Base-by-base conservation (phyloP, 2,329 filamentous ascomycete species). In the Colletotrichum musae region DNA sequence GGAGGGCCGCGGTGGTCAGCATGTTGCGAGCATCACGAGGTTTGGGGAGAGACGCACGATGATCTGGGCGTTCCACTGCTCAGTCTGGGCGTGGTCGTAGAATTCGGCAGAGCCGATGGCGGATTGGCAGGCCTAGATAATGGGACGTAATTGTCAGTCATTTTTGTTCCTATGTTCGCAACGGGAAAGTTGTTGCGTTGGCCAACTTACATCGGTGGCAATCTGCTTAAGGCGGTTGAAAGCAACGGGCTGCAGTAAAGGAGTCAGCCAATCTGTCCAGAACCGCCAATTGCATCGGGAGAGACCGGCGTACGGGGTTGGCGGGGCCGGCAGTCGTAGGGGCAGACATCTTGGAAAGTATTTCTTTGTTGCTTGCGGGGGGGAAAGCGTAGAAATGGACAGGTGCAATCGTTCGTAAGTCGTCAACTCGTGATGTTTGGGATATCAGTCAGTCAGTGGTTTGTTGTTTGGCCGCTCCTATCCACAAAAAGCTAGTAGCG, bases 61-160 rank as follows among this genome's bases (percentile, higher is more conserved):
- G 81, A 99, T 98, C 73, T 87, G 86, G 41, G 92, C 92, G 85
- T 98, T 98, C 95, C 95, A 98, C 75, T 90, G 84, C 78, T 92
- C 90, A 43, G 95, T 97, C 79, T 92, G 92, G 64, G 90, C 83
- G 82, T 98, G 96, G 73, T 97, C 93, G 84, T 99, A 99, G 82
- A 88, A 91, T 71, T 94, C 90, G 70, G 91, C 90, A 72, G 83
- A 87, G 71, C 90, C 89, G 75, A 98, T 89, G 69, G 94, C 92
- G 74, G 87, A 87, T 77, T 93, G 90, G 86, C 95, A 97, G 74
- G 94, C 95, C 94, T 97, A 24, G 32, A 45, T 6, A 16, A 72
- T 54, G 18, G 18, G 2, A 58, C 6, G 6, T 36, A 7, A 7
- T 32, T 15, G 65, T 75, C 62, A 75, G 71, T 61, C 57, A 63